These are phyloP conservation scores for Cryphonectria japonica DNA, from an alignment of 2,329 filamentous ascomycete genomes.

Conservation along the genomic window DNA sequence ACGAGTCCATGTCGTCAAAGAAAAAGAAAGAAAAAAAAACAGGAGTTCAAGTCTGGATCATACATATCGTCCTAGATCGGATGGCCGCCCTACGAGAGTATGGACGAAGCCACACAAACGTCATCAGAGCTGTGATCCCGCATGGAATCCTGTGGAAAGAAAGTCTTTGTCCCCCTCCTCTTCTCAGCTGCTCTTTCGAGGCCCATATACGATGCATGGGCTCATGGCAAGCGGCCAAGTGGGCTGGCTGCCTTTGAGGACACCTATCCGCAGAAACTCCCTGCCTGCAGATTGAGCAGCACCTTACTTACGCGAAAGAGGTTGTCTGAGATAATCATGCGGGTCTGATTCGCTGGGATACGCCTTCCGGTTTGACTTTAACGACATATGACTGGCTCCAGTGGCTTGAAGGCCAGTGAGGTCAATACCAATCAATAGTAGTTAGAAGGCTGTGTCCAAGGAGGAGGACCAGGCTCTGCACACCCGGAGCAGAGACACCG, in stretches of 20 bases:
- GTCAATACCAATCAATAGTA: neutral
- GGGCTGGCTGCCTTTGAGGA: neutral
- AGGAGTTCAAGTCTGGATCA: constrained; percentile 17
- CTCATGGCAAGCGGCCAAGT: neutral
- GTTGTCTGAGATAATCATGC: neutral
- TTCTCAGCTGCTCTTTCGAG: constrained; percentile 5
- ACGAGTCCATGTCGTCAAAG: neutral
- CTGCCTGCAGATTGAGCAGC: neutral
- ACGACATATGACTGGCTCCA: neutral
- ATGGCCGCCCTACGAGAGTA: constrained; percentile 13
- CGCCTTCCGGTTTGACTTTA: neutral
- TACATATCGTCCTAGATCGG: neutral
- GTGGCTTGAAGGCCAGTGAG: neutral
- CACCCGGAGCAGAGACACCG: neutral
- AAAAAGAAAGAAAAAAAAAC: neutral
- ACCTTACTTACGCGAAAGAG: constrained; percentile 1
- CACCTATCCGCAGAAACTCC: neutral
- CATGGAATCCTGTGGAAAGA: neutral
- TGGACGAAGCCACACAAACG: constrained; percentile 8
- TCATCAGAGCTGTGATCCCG: constrained; percentile 16
- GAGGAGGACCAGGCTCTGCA: neutral
- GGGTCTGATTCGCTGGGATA: neutral
- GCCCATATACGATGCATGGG: neutral
- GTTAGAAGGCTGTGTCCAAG: neutral
- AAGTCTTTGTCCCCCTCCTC: neutral